These are phyloP conservation scores for Pythium aquatile DNA, from an alignment of 352 stramenopile species.

Conservation along the genomic window DNA sequence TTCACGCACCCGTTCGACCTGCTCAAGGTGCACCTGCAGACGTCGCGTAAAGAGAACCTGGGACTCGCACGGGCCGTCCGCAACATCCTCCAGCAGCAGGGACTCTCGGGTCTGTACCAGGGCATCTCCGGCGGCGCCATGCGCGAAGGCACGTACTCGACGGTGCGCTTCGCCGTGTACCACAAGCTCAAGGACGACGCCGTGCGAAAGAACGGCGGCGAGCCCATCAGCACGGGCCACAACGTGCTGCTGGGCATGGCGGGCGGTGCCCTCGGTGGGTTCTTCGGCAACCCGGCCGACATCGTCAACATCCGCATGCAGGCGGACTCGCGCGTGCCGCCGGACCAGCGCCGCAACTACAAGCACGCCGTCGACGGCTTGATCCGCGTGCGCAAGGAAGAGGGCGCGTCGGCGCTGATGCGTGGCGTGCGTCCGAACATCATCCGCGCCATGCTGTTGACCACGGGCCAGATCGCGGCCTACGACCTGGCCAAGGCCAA, in stretches of 20 bases:
- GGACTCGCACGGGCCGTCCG: slow-evolving; percentile 46
- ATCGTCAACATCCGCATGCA: slow-evolving; percentile 88
- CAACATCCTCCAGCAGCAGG: slow-evolving; percentile 62
- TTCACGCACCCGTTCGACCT: slow-evolving; percentile 86
- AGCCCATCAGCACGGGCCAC: slow-evolving; percentile 62
- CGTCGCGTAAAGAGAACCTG: slow-evolving; percentile 72
- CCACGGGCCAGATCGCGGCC: slow-evolving; percentile 78
- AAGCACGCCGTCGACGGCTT: slow-evolving; percentile 77
- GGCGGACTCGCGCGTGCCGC: slow-evolving; percentile 61
- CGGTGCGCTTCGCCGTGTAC: slow-evolving; percentile 82
- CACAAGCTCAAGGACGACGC: slow-evolving; percentile 81
- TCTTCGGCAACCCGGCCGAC: slow-evolving; percentile 70
- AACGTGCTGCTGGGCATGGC: slow-evolving; percentile 73
- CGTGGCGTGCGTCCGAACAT: slow-evolving; percentile 78
- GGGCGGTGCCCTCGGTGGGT: slow-evolving; percentile 63
- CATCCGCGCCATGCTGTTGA: slow-evolving; percentile 83
- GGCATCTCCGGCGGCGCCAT: slow-evolving; percentile 77
- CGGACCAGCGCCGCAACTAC: slow-evolving; percentile 75
- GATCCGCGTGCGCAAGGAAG: slow-evolving; percentile 58
- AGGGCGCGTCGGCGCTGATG: slow-evolving; percentile 62
- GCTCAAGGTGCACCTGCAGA: slow-evolving; percentile 82
- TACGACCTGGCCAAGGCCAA: slow-evolving; percentile 73
- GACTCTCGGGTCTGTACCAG: slow-evolving; percentile 70
- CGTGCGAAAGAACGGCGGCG: slow-evolving; percentile 57
- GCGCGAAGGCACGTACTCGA: slow-evolving; percentile 84